These are phyloP conservation scores for Plasmopara halstedii DNA, from an alignment of 352 stramenopile species.

Conservation along the genomic window DNA sequence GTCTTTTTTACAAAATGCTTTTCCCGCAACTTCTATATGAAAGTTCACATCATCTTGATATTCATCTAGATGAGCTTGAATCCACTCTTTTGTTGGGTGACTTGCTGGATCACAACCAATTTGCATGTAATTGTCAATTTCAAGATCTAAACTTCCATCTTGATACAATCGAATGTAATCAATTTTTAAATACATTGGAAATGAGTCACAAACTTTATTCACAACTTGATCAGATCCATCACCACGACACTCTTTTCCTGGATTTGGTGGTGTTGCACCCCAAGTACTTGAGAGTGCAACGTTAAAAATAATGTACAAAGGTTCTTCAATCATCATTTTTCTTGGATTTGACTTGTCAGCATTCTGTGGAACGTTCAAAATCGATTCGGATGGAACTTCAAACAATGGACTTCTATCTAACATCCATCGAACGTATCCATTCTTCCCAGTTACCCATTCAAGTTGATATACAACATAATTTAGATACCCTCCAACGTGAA, in stretches of 20 bases:
- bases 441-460: conserved; percentile 61
- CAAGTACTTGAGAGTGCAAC: conserved; percentile 90
- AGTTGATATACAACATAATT: conserved; percentile 38
- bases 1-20: conserved; percentile 28
- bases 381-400: conserved; percentile 38
- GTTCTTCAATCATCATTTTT: conserved; percentile 80
- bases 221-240: conserved; percentile 30
- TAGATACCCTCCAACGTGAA: conserved; percentile 45
- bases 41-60: conserved; percentile 18
- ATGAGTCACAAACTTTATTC: conserved; percentile 52
- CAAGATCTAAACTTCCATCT: conserved; percentile 24
- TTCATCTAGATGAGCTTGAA: conserved; percentile 52
- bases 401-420: conserved; percentile 42
- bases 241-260: conserved; percentile 39
- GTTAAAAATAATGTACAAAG: conserved; percentile 91
- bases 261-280: conserved; percentile 55
- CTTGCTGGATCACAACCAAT: conserved; percentile 41
- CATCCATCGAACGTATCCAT: conserved; percentile 66
- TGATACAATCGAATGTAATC: conserved; percentile 66
- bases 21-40: conserved; percentile 20
- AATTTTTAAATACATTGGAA: conserved; percentile 68
- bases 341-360: conserved; percentile 33
- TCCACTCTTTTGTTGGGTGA: conserved; percentile 58
- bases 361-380: conserved; percentile 46
- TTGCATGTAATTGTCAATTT: conserved; percentile 43